A percentile compares a stretch with the other conserved stretches of the same genome.
phyloP scores from a whole-genome alignment of 2,329 filamentous ascomycete species.

The Sporothrix dimorphospora region DNA sequence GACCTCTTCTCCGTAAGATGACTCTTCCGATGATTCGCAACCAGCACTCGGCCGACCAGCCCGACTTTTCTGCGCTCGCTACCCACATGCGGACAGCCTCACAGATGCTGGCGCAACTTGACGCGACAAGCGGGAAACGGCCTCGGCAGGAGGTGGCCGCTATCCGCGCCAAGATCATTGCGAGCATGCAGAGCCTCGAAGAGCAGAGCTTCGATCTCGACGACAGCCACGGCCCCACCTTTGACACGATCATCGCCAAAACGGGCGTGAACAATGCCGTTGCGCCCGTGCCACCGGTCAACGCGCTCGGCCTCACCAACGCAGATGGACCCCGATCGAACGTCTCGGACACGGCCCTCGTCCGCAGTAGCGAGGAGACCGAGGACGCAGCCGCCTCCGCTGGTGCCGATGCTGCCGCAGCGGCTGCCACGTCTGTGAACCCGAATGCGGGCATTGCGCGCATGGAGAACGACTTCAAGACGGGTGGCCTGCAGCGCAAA shows the following conservation, averaged over 20 bases:
- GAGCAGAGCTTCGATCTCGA: slow-evolving; percentile 82
- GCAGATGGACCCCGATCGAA: neutral
- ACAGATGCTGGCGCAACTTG: slow-evolving; percentile 83
- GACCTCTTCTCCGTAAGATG: slow-evolving; percentile 57
- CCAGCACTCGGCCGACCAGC: slow-evolving; percentile 63
- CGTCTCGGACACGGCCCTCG: neutral
- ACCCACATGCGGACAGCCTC: slow-evolving; percentile 87
- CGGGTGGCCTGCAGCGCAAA: slow-evolving; percentile 77
- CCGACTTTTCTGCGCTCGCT: slow-evolving; percentile 79
- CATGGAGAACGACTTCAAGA: slow-evolving; percentile 90
- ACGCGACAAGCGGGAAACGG: slow-evolving; percentile 77
- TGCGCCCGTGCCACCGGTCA: neutral
- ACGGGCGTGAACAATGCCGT: slow-evolving; percentile 55
- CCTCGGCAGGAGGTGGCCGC: slow-evolving; percentile 80
- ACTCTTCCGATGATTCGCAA: slow-evolving; percentile 60
- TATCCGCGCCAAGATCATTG: slow-evolving; percentile 84
- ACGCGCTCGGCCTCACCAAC: neutral
- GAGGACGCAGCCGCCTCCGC: slow-evolving; percentile 21
- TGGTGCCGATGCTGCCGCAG: slow-evolving; percentile 42
- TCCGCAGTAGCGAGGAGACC: slow-evolving; percentile 13
- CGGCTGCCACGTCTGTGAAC: slow-evolving; percentile 56
- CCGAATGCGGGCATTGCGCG: slow-evolving; percentile 75
- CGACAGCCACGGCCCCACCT: slow-evolving; percentile 72
- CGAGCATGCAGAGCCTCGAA: slow-evolving; percentile 85
- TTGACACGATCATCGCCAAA: slow-evolving; percentile 81